Conservation (phyloP, 2,329 filamentous ascomycete genomes). For the Podosphaera xanthii region DNA sequence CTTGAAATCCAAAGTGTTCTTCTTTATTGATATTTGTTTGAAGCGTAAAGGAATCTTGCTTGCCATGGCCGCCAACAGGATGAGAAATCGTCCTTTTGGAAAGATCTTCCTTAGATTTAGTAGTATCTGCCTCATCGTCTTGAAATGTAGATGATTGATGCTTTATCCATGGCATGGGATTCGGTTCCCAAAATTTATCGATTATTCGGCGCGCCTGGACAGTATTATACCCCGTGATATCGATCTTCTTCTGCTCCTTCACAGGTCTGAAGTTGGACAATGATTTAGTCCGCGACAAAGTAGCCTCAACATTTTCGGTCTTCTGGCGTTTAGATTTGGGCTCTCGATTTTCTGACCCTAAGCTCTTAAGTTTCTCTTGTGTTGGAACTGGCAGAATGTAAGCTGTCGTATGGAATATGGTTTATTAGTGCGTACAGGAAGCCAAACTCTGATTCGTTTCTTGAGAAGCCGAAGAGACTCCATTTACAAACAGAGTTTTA, state of each 20-base stretch:
- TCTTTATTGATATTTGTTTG: not conserved
- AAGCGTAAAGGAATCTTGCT: not conserved
- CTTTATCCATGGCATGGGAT: not conserved
- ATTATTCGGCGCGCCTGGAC: not conserved
- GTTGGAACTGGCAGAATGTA: not conserved
- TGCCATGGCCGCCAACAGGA: not conserved
- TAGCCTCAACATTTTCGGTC: not conserved
- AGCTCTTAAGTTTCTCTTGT: not conserved
- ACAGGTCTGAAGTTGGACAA: not conserved
- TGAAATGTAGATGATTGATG: not conserved
- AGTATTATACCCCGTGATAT: not conserved
- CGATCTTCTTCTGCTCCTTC: not conserved
- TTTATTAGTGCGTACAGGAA: not conserved
- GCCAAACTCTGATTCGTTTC: not conserved
- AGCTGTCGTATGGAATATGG: not conserved
- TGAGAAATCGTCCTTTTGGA: not conserved
- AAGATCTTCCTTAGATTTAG: not conserved
- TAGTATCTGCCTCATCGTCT: not conserved
- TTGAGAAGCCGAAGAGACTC: not conserved
- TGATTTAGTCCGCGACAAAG: not conserved
- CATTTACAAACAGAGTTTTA: not conserved
- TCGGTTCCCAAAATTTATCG: not conserved
- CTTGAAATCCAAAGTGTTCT: not conserved
- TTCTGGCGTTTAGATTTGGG: not conserved
- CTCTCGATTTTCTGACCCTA: not conserved